Percentiles rank a stretch among this genome's conserved stretches.
phyloP scores from a whole-genome alignment of 2,329 filamentous ascomycete species.

The Oidium heveae region DNA sequence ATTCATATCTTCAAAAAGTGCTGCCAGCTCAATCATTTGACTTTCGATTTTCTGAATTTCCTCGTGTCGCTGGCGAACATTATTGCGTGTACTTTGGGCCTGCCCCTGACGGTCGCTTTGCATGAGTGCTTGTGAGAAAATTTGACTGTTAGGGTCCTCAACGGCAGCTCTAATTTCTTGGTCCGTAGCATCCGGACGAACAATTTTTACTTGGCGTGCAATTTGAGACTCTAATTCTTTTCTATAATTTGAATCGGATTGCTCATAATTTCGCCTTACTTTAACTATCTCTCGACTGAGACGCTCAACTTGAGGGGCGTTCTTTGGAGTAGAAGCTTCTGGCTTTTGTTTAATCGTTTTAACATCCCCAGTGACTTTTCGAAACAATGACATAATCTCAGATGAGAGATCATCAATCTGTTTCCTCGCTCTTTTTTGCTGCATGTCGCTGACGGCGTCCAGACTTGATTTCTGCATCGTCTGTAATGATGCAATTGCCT shows the following conservation, averaged over 20 bases:
- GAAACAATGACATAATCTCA: conserved; percentile 66
- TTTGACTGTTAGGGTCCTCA: conserved; percentile 42
- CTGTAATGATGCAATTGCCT: conserved; percentile 45
- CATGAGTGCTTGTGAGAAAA: conserved; percentile 73
- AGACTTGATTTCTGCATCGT: conserved; percentile 22
- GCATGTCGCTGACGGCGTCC: conserved; percentile 42
- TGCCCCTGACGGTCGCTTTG: conserved; percentile 59
- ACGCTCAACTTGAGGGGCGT: conserved; percentile 59
- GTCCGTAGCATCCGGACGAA: conserved; percentile 56
- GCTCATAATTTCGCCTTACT: conserved; percentile 54
- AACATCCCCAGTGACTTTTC: conserved; percentile 52
- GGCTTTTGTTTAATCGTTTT: conserved; percentile 61
- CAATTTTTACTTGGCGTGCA: conserved; percentile 74
- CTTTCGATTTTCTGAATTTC: conserved; percentile 81
- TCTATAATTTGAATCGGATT: conserved; percentile 55
- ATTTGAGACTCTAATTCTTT: conserved; percentile 63
- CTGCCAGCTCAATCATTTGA: conserved; percentile 65
- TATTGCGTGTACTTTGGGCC: conserved; percentile 51
- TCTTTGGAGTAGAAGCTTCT: conserved; percentile 46
- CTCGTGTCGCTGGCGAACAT: conserved; percentile 60
- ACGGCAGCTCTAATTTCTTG: conserved; percentile 55
- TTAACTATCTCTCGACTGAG: conserved; percentile 49
- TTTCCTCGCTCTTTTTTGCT: conserved; percentile 25
- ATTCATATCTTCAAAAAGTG: conserved; percentile 79
- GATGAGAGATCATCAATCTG: conserved; percentile 49